Evolutionary conservation across 1,284 basidiomycete genomes (phyloP).

Genomic region (Sporisorium sorghi): DNA sequence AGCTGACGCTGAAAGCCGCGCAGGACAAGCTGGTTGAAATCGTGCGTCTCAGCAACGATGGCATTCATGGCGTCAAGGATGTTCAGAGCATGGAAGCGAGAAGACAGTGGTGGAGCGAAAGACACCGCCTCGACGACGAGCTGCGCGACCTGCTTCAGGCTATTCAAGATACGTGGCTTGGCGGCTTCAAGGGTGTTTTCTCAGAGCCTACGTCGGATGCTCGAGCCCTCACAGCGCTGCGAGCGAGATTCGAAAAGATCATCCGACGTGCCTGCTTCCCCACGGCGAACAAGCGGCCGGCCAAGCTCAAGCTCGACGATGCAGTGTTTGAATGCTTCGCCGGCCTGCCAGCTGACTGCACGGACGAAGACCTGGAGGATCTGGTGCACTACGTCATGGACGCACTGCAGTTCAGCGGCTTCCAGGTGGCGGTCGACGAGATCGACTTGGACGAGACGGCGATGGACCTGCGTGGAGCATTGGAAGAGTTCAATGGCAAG

Average conservation of each 20-base stretch:
- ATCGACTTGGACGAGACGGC: conserved; percentile 88
- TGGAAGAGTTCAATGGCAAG: conserved; percentile 59
- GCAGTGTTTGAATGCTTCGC: conserved; percentile 86
- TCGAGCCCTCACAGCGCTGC: conserved; percentile 36
- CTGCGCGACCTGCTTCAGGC: conserved; percentile 81
- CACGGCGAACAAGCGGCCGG: conserved; percentile 69
- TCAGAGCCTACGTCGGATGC: conserved; percentile 31
- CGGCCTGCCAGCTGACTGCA: conserved; percentile 79
- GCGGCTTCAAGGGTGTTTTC: conserved; percentile 81
- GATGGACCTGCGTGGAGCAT: conserved; percentile 57
- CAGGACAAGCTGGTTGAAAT: conserved; percentile 82
- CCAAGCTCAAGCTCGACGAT: conserved; percentile 75
- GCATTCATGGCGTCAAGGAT: conserved; percentile 79
- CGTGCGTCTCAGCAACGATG: conserved; percentile 80
- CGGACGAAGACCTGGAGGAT: conserved; percentile 93
- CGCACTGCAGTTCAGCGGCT: conserved; percentile 90
- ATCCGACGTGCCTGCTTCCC: conserved; percentile 72
- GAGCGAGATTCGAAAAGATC: conserved; percentile 48
- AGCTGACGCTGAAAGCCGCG: conserved; percentile 82
- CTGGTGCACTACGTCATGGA: conserved; percentile 93
- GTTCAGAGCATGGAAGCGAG: conserved; percentile 77
- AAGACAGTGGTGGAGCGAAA: conserved; percentile 84
- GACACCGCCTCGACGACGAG: conserved; percentile 80
- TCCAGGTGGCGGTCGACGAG: conserved; percentile 88
- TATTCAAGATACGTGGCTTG: conserved; percentile 95